Base-by-base conservation (phyloP, 495 filamentous ascomycete genomes). In the Xylaria bambusicola region DNA sequence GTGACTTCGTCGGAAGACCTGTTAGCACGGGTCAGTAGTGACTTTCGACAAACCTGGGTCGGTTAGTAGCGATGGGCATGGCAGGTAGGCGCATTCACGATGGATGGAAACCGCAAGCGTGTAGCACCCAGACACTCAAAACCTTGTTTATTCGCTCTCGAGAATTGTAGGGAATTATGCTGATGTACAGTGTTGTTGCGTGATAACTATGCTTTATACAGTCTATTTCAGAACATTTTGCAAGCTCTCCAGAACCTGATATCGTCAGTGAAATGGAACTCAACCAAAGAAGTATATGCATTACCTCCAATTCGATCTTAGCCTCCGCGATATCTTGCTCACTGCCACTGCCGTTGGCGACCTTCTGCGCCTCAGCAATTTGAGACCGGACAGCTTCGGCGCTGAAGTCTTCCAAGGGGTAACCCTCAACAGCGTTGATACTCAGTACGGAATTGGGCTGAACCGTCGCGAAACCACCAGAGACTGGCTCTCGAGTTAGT, bases 251-350 rank as follows among this genome's bases (percentile, higher is more conserved):
- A 89, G 74, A 67, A 89, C 85, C 85, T 88, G 57, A 71, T 61
- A 36, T n/a, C 18, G 53, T 70, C 61, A 50, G 18, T 18, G 23
- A 17, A 7, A 20, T 31, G 60, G 40, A 17, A 17, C 23, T 6
- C n/a, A 40, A 35, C 8, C 20, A 12, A 49, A 20, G 24, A 15
- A 9, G 46, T 6, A 33, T 5, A 3, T n/a, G 55, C 63, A 71
- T 60, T 79, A 97, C 94, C 89, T 98, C 94, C 63, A 99, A 78
- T 82, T 99, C 95, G 73, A 98, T 91, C 84, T 94, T 97, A 57
- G 94, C 94, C 85, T 98, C 94, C 56, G 92, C 93, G 75, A 97
- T 90, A 71, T 99, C 94, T 78, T 92, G 89, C 84, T 98, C 94
- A 74, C 92, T 97, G 67, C 94, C 94, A 70, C 82, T 85, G 65